phyloP scores from a whole-genome alignment of 345 rosid species.

The Pistacia vera region DNA sequence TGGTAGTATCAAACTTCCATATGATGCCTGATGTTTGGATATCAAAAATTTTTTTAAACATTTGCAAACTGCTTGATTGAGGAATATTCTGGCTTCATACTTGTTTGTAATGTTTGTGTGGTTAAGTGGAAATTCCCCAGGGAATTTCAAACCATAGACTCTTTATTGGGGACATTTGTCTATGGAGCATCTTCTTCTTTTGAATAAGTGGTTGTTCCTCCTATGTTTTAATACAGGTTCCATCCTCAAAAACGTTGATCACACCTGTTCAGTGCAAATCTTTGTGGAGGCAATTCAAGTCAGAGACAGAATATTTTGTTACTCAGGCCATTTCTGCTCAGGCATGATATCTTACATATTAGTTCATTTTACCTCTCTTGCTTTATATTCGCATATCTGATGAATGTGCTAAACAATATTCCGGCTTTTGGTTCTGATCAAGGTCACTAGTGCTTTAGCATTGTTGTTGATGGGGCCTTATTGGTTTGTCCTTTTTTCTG shows the following conservation, averaged over 20 bases:
- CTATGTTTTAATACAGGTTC: conserved; percentile 53
- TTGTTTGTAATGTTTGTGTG: neutral
- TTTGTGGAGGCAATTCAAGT: conserved; percentile 96
- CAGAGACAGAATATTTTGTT: conserved; percentile 90
- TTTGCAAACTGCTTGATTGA: neutral
- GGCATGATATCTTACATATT: conserved; percentile 42
- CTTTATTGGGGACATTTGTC: neutral
- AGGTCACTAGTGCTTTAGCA: neutral
- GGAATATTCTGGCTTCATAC: neutral
- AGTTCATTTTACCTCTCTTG: neutral
- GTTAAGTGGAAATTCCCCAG: neutral
- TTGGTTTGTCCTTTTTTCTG: conserved; percentile 5
- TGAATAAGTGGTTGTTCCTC: neutral
- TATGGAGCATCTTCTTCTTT: neutral
- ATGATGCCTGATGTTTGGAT: conserved; percentile 1
- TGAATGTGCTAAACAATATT: neutral
- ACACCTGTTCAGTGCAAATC: conserved; percentile 96
- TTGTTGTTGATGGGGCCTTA: neutral
- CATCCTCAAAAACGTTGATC: conserved; percentile 78
- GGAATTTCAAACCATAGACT: neutral
- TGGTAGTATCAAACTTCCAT: neutral
- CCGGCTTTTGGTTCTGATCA: neutral
- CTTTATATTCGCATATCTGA: neutral
- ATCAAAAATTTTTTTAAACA: neutral
- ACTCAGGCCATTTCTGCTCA: conserved; percentile 99